phyloP scores from a whole-genome alignment of 129 eudicot species.

The Dittrichia graveolens region DNA sequence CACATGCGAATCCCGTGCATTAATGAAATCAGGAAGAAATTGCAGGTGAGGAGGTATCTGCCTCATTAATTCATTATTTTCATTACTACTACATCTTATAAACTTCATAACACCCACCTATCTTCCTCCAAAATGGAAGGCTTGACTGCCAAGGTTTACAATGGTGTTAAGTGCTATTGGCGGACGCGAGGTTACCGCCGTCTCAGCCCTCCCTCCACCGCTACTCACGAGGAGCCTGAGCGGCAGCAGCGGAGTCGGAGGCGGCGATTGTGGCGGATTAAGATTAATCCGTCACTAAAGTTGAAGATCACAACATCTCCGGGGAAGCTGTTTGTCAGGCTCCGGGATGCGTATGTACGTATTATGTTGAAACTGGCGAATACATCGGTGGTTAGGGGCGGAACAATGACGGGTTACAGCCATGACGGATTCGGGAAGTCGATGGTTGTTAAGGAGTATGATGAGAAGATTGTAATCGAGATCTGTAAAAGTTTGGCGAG shows the following conservation, averaged over 20 bases:
- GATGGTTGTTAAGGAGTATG: slow-evolving; percentile 62
- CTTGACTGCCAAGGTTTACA: slow-evolving; percentile 49
- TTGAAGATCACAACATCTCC: slow-evolving; percentile 54
- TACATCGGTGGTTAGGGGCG: slow-evolving; percentile 40
- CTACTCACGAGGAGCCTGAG: neutral
- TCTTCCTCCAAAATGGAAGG: slow-evolving; percentile 54
- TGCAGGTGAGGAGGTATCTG: slow-evolving; percentile 32
- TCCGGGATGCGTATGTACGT: slow-evolving; percentile 73
- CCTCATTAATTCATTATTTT: slow-evolving; percentile 16
- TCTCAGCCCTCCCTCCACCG: slow-evolving; percentile 20
- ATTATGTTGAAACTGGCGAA: slow-evolving; percentile 70
- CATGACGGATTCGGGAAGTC: slow-evolving; percentile 52
- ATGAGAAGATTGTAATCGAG: slow-evolving; percentile 74
- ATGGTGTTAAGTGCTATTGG: slow-evolving; percentile 65
- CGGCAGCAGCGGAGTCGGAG: neutral
- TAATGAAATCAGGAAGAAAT: slow-evolving; percentile 31
- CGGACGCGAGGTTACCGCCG: slow-evolving; percentile 57
- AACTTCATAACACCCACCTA: neutral
- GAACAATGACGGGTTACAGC: slow-evolving; percentile 31
- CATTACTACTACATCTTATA: neutral
- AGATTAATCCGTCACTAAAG: slow-evolving; percentile 43
- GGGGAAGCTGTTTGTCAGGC: slow-evolving; percentile 43
- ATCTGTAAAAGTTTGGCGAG: slow-evolving; percentile 64
- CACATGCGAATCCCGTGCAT: slow-evolving; percentile 15
- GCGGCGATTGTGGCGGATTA: slow-evolving; percentile 51